Conservation (phyloP, 345 rosid genomes). For the Dovyalis caffra region DNA sequence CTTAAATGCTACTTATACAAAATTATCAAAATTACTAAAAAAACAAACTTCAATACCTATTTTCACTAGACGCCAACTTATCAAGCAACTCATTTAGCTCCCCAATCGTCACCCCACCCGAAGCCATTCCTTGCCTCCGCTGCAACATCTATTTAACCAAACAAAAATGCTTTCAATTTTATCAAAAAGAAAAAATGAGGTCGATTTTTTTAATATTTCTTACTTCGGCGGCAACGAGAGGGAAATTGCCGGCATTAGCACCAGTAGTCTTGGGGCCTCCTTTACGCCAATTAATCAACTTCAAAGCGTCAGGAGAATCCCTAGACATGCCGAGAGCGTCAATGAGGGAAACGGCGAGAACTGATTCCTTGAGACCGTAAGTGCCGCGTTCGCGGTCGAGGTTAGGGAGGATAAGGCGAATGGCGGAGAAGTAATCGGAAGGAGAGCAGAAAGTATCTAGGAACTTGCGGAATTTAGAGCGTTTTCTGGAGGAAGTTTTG, state of each 20-base stretch:
- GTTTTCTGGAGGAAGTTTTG: constrained; percentile 65
- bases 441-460: constrained; percentile 81
- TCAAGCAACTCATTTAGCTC: constrained; percentile 82
- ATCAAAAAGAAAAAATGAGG: too few species aligned
- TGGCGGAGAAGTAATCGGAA: constrained; percentile 61
- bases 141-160: constrained; percentile 54
- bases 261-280: constrained; percentile 67
- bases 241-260: constrained; percentile 76
- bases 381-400: constrained; percentile 89
- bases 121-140: constrained; percentile 75
- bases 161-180: too few species aligned
- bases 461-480: constrained; percentile 85
- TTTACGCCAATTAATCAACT: constrained; percentile 94
- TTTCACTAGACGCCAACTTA: constrained; percentile 72
- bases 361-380: constrained; percentile 91
- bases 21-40: background rate
- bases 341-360: constrained; percentile 77
- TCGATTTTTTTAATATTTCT: too few species aligned
- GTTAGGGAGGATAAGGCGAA: constrained; percentile 73
- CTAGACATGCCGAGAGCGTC: constrained; percentile 88
- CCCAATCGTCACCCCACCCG: constrained; percentile 68
- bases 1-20: too few species aligned
- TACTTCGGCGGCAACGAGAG: constrained; percentile 80
- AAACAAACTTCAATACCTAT: constrained; percentile 38
- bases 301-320: constrained; percentile 81